A percentile compares a stretch with the other conserved stretches of the same genome.
Evolutionary conservation across 352 stramenopile species (phyloP).

Genomic region (Pythium dissotocum): DNA sequence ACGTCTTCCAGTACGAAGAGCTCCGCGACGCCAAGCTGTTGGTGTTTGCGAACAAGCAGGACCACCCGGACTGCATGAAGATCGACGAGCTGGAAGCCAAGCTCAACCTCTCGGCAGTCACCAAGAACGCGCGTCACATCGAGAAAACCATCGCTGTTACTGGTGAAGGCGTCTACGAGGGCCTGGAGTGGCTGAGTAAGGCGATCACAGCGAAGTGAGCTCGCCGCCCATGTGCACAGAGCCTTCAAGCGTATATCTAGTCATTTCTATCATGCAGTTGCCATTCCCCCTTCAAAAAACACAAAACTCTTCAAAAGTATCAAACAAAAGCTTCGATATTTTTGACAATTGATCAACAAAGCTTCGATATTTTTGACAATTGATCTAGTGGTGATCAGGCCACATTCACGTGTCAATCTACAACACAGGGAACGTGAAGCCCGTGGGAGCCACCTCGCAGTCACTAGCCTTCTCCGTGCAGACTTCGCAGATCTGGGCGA

Average conservation of each 20-base stretch:
- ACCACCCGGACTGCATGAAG: conserved; percentile 34
- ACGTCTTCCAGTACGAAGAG: conserved; percentile 30
- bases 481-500: conserved; percentile 63
- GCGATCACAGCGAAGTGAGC: conserved; percentile 11
- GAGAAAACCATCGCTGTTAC: conserved; percentile 6
- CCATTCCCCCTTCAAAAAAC: too few relatives aligned
- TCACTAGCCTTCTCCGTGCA: conserved; percentile 32
- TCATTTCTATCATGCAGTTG: too few relatives aligned
- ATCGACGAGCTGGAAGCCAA: conserved; percentile 28
- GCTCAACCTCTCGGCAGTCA: conserved; percentile 20
- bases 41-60: conserved; percentile 49
- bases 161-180: conserved; percentile 24
- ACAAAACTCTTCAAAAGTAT: too few relatives aligned
- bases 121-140: conserved; percentile 1
- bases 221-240: neutral
- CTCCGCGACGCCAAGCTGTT: conserved; percentile 36
- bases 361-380: too few relatives aligned
- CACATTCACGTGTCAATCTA: neutral
- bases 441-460: conserved; percentile 30
- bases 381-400: too few relatives aligned
- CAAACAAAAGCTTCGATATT: too few relatives aligned
- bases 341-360: too few relatives aligned
- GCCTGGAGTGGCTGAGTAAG: conserved; percentile 21
- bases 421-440: conserved; percentile 19
- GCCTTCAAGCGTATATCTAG: neutral